Conservation (phyloP, 2,329 filamentous ascomycete genomes). For the Rutstroemia sp. region DNA sequence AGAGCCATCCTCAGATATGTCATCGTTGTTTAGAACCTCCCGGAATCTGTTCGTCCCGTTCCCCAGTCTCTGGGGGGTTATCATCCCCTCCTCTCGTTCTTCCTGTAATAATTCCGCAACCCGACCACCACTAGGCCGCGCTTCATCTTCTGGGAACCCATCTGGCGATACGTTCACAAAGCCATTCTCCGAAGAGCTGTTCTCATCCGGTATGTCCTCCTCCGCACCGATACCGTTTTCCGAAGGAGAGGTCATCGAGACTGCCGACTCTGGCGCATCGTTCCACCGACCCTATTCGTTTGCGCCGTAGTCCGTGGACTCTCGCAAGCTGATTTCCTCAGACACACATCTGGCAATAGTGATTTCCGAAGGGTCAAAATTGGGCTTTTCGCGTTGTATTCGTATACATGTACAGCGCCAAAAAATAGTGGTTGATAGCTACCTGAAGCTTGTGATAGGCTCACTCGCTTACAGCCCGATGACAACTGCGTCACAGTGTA, state of each 20-base stretch:
- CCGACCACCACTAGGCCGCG: slow-evolving; percentile 30
- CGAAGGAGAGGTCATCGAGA: slow-evolving; percentile 64
- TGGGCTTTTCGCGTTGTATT: neutral
- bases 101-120: slow-evolving; percentile 25
- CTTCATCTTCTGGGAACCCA: slow-evolving; percentile 14
- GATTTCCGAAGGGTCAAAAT: neutral
- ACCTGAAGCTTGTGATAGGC: slow-evolving; percentile 1
- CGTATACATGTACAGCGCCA: neutral
- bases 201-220: slow-evolving; percentile 46
- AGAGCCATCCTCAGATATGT: slow-evolving; percentile 46
- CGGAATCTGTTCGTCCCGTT: slow-evolving; percentile 31
- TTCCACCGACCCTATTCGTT: slow-evolving; percentile 19
- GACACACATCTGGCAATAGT: slow-evolving; percentile 12
- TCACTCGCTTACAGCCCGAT: slow-evolving; percentile 8
- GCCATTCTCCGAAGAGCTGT: slow-evolving; percentile 34
- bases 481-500: slow-evolving; percentile 4
- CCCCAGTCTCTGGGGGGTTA: slow-evolving; percentile 24
- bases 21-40: slow-evolving; percentile 32
- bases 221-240: slow-evolving; percentile 53
- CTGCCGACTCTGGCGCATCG: slow-evolving; percentile 26
- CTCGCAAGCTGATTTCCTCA: slow-evolving; percentile 16
- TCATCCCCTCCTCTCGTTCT: slow-evolving; percentile 19
- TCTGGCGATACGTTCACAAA: neutral
- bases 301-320: slow-evolving; percentile 24
- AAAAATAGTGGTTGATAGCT: slow-evolving; percentile 3